Conservation (phyloP, 805 yeast species). For the Sungouiozyma intestinalis region DNA sequence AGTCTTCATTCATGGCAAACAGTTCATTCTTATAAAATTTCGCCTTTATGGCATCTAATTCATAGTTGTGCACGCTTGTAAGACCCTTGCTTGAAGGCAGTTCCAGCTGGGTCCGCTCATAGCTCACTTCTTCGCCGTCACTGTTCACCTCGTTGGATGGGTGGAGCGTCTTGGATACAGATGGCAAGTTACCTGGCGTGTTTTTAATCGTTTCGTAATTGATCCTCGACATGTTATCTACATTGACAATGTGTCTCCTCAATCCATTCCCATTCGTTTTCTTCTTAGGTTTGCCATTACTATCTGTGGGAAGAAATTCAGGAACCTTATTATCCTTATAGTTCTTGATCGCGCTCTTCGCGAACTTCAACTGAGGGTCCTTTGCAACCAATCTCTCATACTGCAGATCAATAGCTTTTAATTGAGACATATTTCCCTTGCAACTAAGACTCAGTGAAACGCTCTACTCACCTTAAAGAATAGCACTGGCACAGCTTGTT, state of each 20-base stretch:
- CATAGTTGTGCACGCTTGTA: slow-evolving; percentile 8
- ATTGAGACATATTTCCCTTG: neutral
- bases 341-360: slow-evolving; percentile 6
- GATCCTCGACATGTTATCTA: slow-evolving; percentile 26
- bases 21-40: slow-evolving; percentile 20
- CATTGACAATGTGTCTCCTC: slow-evolving; percentile 24
- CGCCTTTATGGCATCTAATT: slow-evolving; percentile 17
- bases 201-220: slow-evolving; percentile 28
- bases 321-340: slow-evolving; percentile 5
- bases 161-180: neutral
- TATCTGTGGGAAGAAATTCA: slow-evolving; percentile 6
- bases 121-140: slow-evolving; percentile 1
- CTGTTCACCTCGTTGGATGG: slow-evolving; percentile 1
- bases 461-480: no score
- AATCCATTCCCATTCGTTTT: neutral
- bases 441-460: no score
- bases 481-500: no score
- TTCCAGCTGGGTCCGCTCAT: neutral
- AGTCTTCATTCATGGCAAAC: slow-evolving; percentile 22
- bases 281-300: slow-evolving; percentile 1
- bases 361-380: slow-evolving; percentile 10
- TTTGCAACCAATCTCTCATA: slow-evolving; percentile 5
- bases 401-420: neutral
- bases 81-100: neutral
- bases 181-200: slow-evolving; percentile 21